These are phyloP conservation scores for Kwoniella newhampshirensis DNA, from an alignment of 768 basidiomycete species.

Conservation along the genomic window DNA sequence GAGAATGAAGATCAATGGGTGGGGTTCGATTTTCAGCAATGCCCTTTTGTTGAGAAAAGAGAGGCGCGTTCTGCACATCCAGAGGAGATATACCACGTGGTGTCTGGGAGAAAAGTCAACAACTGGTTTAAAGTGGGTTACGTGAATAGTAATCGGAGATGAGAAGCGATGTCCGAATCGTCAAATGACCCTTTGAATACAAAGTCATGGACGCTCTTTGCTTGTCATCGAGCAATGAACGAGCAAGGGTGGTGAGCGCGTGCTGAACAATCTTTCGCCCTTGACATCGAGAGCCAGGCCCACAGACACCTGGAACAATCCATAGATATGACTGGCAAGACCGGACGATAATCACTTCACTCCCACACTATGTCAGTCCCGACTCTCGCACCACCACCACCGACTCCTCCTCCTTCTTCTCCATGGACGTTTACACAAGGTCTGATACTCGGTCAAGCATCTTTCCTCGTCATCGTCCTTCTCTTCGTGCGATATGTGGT, in stretches of 20 bases:
- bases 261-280: too few species aligned
- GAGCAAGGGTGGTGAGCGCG: neutral
- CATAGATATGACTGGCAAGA: too few species aligned
- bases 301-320: too few species aligned
- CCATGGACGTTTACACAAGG: constrained; percentile 87
- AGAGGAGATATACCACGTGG: too few species aligned
- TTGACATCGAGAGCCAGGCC: too few species aligned
- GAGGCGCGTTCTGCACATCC: constrained; percentile 5
- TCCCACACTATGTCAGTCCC: constrained; percentile 4
- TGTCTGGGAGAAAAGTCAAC: too few species aligned
- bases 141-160: too few species aligned
- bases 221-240: too few species aligned
- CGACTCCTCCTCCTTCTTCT: constrained; percentile 16
- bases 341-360: constrained; percentile 1
- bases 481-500: constrained; percentile 93
- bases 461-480: constrained; percentile 71
- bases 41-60: neutral
- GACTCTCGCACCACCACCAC: constrained; percentile 7
- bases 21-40: neutral
- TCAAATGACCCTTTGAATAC: too few species aligned
- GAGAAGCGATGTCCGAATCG: too few species aligned
- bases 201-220: too few species aligned
- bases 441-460: constrained; percentile 85
- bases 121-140: too few species aligned
- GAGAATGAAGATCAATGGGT: neutral